Base-by-base conservation (phyloP, 2,329 filamentous ascomycete species). In the Ophiostoma himal-ulmi region DNA sequence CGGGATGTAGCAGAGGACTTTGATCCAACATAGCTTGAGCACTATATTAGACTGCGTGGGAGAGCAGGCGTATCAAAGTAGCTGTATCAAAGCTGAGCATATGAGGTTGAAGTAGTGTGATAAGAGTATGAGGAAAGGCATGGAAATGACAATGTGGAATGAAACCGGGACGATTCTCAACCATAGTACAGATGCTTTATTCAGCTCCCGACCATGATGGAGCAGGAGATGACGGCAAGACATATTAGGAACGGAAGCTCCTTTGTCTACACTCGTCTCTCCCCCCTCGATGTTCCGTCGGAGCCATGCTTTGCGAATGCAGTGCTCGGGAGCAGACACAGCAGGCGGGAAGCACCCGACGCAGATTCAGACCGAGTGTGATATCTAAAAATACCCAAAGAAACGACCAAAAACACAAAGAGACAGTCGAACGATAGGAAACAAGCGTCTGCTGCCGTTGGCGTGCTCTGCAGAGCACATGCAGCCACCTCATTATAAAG, bases 271-370 rank as follows among this genome's bases (percentile, higher is more conserved):
- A 26, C 52, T 57, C 52, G 8, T 39, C 11, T 10, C 8, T 48
- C 8, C 44, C 44, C 44, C 17, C 17, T 48, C 44, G 44, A 48
- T 20, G 17, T n/a, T 48, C 20, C 44, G 44, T 48, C 5, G 17
- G n/a, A 20, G 17, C 17, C 44, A 48, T 57, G 52, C 22, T 26
- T 26, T 22, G 2, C 22, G 52, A 57, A 57, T 57, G n/a, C 52
- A 57, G 52, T 57, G 52, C 10, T 57, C 22, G 52, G 52, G 52
- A 57, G 52, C 52, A 22, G 52, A 57, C 22, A 57, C 60, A 64
- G 14, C 60, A 64, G 60, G 17, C 60, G 44, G 44, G 44, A 48
- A n/a, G 17, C 17, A 48, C 5, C 14, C 44, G 44, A 7, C 1
- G 17, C 20, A 20, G 17, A 7, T n/a, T 48, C 17, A n/a, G 44